Evolutionary conservation across 2,329 filamentous ascomycete genomes (phyloP), one percentile per base, ranked within the genome.

Genomic region (Sclerotiophoma versabilis): DNA sequence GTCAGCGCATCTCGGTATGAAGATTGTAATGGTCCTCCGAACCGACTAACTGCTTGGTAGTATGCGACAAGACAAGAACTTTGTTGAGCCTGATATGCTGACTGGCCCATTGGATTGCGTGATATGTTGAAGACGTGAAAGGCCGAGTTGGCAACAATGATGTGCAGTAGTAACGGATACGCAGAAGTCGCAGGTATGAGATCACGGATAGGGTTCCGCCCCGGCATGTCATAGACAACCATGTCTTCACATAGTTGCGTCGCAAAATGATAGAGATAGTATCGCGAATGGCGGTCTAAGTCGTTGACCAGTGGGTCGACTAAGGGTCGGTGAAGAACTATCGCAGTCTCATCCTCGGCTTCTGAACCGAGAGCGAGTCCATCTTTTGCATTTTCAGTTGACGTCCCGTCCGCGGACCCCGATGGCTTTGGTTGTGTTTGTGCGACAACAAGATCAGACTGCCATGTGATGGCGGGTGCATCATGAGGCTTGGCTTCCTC

Each of bases 231-330:
- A 63, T 82, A 80, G 4, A 81, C 69, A 0, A 81, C 76, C 54
- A 86, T 77, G 60, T 85, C 83, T 66, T 80, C 79, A 68, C 83
- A 85, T 50, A 86, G 73, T 32, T 80, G 69, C 73, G 48, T 80
- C 69, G 70, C 83, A 27, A 70, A 75, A 79, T 82, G 79, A 54
- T 74, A 72, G 7, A 82, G 68, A 48, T 82, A 82, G 54, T 79
- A 78, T 30, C 80, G 74, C 2, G 77, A 76, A 38, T 76, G 64
- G 14, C 59, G 70, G 58, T 79, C 77, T 36, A 86, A 76, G 59
- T 84, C 80, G 59, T 84, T 81, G 51, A 86, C 77, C 38, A 86
- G 61, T 11, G 84, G 84, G 65, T 87, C 84, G 23, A 80, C 76
- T 42, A 84, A 71, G 25, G 76, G 66, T 72, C 66, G 77, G 8